Evolutionary conservation across 2,329 filamentous ascomycete genomes (phyloP).

Genomic region (Claviceps humidiphila): DNA sequence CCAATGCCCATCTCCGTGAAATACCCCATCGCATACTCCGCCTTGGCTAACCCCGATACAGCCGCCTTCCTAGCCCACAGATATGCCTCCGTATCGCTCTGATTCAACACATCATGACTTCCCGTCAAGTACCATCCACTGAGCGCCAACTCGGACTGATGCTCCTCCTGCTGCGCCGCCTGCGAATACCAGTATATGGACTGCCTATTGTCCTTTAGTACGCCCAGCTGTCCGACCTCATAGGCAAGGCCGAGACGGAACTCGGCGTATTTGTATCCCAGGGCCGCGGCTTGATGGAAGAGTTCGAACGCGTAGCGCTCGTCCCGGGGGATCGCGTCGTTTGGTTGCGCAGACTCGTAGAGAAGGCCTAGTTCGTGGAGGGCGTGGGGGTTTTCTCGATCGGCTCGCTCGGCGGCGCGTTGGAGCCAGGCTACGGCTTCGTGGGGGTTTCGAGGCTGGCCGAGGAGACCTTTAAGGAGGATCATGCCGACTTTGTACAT

Average conservation of each 20-base stretch:
- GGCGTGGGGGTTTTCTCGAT: constrained; percentile 84
- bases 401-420: constrained; percentile 76
- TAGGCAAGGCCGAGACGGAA: constrained; percentile 78
- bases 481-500: constrained; percentile 99
- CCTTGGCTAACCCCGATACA: constrained; percentile 75
- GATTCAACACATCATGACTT: constrained; percentile 70
- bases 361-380: constrained; percentile 72
- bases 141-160: constrained; percentile 75
- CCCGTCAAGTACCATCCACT: constrained; percentile 95
- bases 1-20: constrained; percentile 95
- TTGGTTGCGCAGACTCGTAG: constrained; percentile 49
- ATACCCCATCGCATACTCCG: constrained; percentile 94
- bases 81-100: constrained; percentile 92
- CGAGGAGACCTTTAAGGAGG: constrained; percentile 81
- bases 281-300: constrained; percentile 71
- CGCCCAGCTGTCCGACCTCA: constrained; percentile 78
- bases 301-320: constrained; percentile 69
- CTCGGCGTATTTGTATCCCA: constrained; percentile 93
- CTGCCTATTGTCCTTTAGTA: constrained; percentile 66
- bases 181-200: constrained; percentile 92
- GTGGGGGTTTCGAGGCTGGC: constrained; percentile 65
- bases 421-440: constrained; percentile 91
- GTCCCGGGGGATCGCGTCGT: constrained; percentile 67
- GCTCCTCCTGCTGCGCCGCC: constrained; percentile 84
- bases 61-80: constrained; percentile 94